A percentile compares a stretch with the other conserved stretches of the same genome.
Conservation (phyloP, 2,329 filamentous ascomycete species). For the Aspergillus spinulosporus region DNA sequence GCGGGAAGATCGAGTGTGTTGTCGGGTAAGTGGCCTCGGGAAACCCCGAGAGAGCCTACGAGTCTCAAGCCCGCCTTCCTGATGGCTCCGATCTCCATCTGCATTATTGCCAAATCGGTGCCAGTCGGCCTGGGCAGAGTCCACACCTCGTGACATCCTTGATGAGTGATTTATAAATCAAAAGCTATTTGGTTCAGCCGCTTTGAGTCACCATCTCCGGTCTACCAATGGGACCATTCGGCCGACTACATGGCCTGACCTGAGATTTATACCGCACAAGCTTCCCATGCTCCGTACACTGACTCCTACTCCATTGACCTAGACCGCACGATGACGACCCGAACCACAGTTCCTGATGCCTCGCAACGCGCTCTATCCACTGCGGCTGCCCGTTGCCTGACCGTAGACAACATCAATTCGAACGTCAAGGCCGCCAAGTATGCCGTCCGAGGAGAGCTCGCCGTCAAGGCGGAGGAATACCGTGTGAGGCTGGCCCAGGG, state of each 20-base stretch:
- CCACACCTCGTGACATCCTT: constrained; percentile 19
- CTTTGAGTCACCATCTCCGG: constrained; percentile 12
- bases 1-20: constrained; percentile 12
- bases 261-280: constrained; percentile 20
- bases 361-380: constrained; percentile 49
- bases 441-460: constrained; percentile 93
- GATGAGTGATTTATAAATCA: constrained; percentile 10
- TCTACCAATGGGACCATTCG: constrained; percentile 15
- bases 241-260: background rate
- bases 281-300: constrained; percentile 8
- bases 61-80: constrained; percentile 5
- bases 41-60: background rate
- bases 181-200: constrained; percentile 5
- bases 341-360: constrained; percentile 27
- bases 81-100: constrained; percentile 2
- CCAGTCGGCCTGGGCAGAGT: constrained; percentile 14
- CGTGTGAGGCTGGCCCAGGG: constrained; percentile 66
- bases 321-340: constrained; percentile 31
- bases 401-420: constrained; percentile 86
- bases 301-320: constrained; percentile 16
- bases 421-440: constrained; percentile 87
- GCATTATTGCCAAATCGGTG: constrained; percentile 2
- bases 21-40: constrained; percentile 28
- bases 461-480: constrained; percentile 89
- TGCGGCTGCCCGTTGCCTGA: constrained; percentile 56